Evolutionary conservation across 1,284 basidiomycete species (phyloP), one percentile per base, ranked within the genome.

Genomic region (Puccinia coronata): DNA sequence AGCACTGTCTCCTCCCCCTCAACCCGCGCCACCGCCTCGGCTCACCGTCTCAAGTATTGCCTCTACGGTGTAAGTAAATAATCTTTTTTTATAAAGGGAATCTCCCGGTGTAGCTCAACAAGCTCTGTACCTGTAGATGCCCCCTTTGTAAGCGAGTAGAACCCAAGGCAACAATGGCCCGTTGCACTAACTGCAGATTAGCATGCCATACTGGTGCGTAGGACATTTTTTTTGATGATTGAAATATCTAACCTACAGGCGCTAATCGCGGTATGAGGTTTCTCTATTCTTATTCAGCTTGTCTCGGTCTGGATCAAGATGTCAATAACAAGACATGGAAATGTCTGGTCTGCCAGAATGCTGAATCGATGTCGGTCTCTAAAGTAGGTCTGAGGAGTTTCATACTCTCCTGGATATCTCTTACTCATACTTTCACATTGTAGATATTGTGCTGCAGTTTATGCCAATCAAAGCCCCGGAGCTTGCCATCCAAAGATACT

Each of bases 371-470:
- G 69, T 39, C 78, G 34, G 43, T 80, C 18, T 71, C 78, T 9
- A 80, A 80, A 47, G 78, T 80, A 16, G 41, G 41, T 23, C 20
- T 39, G 61, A n/a, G 34, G 8, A 39, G 20, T 39, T 63, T 0
- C 20, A 51, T 34, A 9, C 23, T 47, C 25, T 31, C 59, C 3
- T 70, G 43, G 18, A 31, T 47, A 31, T 9, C 31, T 43, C 25
- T 9, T 77, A 34, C 49, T 28, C 43, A 59, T 20, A 28, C 23
- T 63, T 67, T 49, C n/a, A 47, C 43, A 4, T n/a, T 47, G 28
- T 36, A 80, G 78, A 51, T 80, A 51, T n/a, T 71, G 5, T 71
- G 78, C 69, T 80, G 78, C 34, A 80, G 78, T 71, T 53, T 80
- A 28, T 80, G 78, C 34, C 51, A 71, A 70, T 72, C 55, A 34